Base-by-base conservation (phyloP, 1,284 basidiomycete species). In the Apiotrichum akiyoshidainum region DNA sequence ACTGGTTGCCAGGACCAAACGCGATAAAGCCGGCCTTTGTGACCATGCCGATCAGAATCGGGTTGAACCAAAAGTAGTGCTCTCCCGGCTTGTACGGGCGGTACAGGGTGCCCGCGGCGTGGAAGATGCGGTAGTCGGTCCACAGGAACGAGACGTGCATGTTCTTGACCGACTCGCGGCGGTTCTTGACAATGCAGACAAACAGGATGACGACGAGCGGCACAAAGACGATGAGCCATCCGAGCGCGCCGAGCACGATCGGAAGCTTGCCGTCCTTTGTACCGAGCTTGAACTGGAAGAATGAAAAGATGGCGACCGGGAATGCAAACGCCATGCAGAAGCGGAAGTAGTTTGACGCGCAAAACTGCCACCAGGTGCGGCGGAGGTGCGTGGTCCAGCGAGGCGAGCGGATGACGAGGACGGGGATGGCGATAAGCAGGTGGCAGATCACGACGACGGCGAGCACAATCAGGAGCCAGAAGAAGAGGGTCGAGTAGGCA, bases 211-310 rank as follows among this genome's bases (percentile, higher is more conserved):
- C 60, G 33, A 88, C 74, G 46, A 84, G 78, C 22, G 83, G 82
- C n/a, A 80, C 65, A 35, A 89, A 70, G 7, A 86, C 78, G 54
- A 83, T 75, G 58, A 84, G 69, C 69, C 85, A 83, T 65, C 85
- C 66, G 82, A 85, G 63, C 47, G 88, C 78, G 1, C 76, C 80
- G 47, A 90, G 75, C 70, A 92, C 80, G 48, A 86, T 79, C 0
- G 91, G 84, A 1, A 92, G 81, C 85, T 88, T 90, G 0, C 90
- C 92, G 74, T 94, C 90, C 59, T 83, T 34, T 16, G 35, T 50
- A 31, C 77, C 82, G 59, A 95, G 81, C 0, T 87, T 88, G 89
- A 91, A 95, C 73, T 95, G 92, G 76, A 87, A 91, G 71, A 95
- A 85, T 9, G 84, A 80, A 68, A 95, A 90, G 59, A 88, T 83